These are phyloP conservation scores for Teratosphaeria viscida DNA, from an alignment of 2,329 filamentous ascomycete species.

Conservation along the genomic window DNA sequence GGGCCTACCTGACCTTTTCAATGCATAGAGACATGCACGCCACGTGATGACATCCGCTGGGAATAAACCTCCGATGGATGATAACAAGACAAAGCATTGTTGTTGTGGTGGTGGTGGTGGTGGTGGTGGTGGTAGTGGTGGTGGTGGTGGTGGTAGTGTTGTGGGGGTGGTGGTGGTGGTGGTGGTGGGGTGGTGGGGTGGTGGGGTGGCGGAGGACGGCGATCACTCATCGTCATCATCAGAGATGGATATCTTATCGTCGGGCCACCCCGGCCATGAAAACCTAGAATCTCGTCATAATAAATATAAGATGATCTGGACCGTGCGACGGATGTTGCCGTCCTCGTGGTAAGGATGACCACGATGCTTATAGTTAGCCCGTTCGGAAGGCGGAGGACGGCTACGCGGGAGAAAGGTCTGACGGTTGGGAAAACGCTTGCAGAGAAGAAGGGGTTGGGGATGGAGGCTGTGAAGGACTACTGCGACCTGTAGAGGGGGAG, in stretches of 20 bases:
- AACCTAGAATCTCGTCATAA: not conserved
- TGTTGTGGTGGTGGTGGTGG: not conserved
- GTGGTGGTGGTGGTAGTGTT: too few species aligned
- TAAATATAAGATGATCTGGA: not conserved
- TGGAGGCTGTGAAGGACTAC: not conserved
- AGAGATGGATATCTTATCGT: not conserved
- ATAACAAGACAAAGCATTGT: not conserved
- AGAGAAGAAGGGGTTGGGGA: not conserved
- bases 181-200: too few species aligned
- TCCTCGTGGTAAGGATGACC: not conserved
- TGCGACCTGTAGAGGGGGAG: too few species aligned
- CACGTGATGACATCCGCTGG: not conserved
- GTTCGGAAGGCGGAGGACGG: not conserved
- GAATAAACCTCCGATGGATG: not conserved
- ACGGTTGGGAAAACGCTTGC: not conserved
- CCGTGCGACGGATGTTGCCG: not conserved
- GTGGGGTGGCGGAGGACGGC: not conserved
- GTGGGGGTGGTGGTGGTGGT: too few species aligned
- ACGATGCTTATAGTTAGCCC: not conserved
- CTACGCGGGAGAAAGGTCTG: not conserved
- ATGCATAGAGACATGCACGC: not conserved
- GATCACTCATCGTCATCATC: not conserved
- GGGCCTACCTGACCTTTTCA: not conserved
- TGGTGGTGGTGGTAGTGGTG: too few species aligned
- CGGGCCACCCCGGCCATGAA: not conserved